Evolutionary conservation across 345 rosid species (phyloP).

Genomic region (Rhodamnia rubescens): DNA sequence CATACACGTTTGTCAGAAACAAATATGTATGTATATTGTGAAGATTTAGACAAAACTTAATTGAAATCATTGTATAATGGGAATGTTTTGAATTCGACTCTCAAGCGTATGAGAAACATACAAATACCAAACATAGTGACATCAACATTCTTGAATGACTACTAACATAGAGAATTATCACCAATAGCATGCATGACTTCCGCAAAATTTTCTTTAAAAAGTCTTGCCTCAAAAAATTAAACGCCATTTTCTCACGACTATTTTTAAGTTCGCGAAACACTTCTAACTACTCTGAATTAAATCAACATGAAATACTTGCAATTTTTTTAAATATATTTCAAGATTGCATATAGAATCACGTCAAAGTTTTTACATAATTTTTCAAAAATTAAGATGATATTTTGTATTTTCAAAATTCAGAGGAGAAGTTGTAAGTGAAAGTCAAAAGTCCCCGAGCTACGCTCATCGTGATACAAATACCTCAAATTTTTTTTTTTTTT

Average conservation of each 20-base stretch:
- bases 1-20: not conserved
- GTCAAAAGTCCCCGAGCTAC: not conserved
- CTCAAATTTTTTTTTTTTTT: not conserved
- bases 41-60: not conserved
- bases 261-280: no score
- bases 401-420: not conserved
- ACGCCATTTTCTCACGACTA: not conserved
- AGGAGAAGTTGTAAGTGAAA: not conserved
- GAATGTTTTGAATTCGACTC: no score
- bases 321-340: not conserved
- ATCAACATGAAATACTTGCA: not conserved
- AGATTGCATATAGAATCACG: not conserved
- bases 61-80: no score
- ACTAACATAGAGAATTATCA: no score
- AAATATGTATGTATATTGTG: not conserved
- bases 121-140: not conserved
- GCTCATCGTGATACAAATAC: not conserved
- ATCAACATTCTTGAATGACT: not conserved
- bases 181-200: not conserved
- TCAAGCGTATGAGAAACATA: not conserved
- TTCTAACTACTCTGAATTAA: not conserved
- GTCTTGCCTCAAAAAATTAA: not conserved
- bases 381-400: not conserved
- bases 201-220: not conserved
- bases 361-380: not conserved